Percentiles rank a stretch among this genome's conserved stretches.
These are phyloP conservation scores for Termitomyces sp. DNA, from an alignment of 768 basidiomycete genomes.

Conservation along the genomic window DNA sequence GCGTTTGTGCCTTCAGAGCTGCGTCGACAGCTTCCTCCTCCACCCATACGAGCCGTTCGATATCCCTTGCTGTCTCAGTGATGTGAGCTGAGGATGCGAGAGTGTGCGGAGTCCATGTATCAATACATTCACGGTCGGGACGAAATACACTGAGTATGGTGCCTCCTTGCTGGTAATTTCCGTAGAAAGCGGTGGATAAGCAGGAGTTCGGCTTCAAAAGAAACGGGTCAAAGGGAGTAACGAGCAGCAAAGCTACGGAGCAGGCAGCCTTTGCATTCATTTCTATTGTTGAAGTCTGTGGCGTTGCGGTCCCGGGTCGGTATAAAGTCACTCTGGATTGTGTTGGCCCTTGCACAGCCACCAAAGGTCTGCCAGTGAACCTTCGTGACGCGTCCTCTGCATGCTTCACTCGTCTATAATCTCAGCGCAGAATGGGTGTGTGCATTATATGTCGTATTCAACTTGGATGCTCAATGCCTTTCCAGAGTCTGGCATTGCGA, in stretches of 20 bases:
- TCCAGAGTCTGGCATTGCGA: conserved; percentile 70
- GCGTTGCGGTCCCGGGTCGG: too few species aligned
- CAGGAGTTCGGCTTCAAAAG: conserved; percentile 40
- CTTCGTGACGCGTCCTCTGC: conserved; percentile 1
- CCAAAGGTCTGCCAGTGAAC: not conserved
- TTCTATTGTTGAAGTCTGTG: too few species aligned
- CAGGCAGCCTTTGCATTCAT: conserved; percentile 17
- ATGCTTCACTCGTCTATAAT: conserved; percentile 4
- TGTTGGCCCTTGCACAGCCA: conserved; percentile 19
- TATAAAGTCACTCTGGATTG: too few species aligned
- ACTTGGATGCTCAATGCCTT: not conserved
- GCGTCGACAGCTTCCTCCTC: conserved; percentile 51
- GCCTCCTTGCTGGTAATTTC: conserved; percentile 45
- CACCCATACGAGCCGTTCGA: conserved; percentile 56
- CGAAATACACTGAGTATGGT: conserved; percentile 43
- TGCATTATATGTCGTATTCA: not conserved
- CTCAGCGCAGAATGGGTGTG: conserved; percentile 21
- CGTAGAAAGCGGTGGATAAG: conserved; percentile 48
- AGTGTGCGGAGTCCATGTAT: conserved; percentile 22
- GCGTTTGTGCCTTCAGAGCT: conserved; percentile 30
- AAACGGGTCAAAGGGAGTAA: conserved; percentile 40
- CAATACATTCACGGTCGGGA: conserved; percentile 37
- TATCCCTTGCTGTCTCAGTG: conserved; percentile 18
- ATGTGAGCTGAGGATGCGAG: conserved; percentile 25
- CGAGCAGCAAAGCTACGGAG: conserved; percentile 32